Percentiles rank a stretch among this genome's conserved stretches.
These are phyloP conservation scores for Candida ortonii DNA, from an alignment of 805 yeast species.

Conservation along the genomic window DNA sequence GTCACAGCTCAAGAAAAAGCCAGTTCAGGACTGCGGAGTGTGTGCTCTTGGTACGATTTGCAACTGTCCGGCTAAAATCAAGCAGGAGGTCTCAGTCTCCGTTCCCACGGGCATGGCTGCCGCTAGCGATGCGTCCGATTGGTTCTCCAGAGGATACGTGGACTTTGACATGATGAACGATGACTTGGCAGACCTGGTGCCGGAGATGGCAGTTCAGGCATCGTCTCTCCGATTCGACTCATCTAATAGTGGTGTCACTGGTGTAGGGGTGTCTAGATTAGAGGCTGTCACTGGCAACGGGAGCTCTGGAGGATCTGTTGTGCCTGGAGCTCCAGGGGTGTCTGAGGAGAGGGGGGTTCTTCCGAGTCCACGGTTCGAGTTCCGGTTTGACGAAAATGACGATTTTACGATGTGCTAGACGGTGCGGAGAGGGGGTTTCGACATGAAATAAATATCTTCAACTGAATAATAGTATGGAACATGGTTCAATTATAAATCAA, in stretches of 20 bases:
- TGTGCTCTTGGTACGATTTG: conserved; percentile 6
- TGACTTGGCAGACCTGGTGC: conserved; percentile 7
- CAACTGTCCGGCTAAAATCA: conserved; percentile 1
- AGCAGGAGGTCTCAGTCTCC: not conserved
- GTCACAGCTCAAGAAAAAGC: not conserved
- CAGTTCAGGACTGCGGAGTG: conserved; percentile 9
- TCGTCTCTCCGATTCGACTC: conserved; percentile 10
- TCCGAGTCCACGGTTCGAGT: conserved; percentile 20
- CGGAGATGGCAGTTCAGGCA: conserved; percentile 7
- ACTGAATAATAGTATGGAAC: conserved; percentile 3
- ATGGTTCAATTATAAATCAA: conserved; percentile 8
- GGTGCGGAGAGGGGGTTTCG: conserved; percentile 1
- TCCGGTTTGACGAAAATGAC: conserved; percentile 26
- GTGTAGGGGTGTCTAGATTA: too few relatives aligned
- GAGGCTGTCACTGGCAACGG: conserved; percentile 1
- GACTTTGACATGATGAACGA: conserved; percentile 15
- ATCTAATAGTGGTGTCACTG: conserved; percentile 1
- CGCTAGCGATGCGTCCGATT: conserved; percentile 7
- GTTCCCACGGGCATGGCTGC: conserved; percentile 3
- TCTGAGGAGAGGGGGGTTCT: conserved; percentile 5
- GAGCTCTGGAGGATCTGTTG: too few relatives aligned
- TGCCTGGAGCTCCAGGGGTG: not conserved
- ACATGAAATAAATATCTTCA: conserved; percentile 6
- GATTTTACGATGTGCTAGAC: conserved; percentile 28
- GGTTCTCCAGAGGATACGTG: conserved; percentile 10